These are phyloP conservation scores for Rhinocladiella mackenziei DNA, from an alignment of 2,329 filamentous ascomycete species.

Conservation along the genomic window DNA sequence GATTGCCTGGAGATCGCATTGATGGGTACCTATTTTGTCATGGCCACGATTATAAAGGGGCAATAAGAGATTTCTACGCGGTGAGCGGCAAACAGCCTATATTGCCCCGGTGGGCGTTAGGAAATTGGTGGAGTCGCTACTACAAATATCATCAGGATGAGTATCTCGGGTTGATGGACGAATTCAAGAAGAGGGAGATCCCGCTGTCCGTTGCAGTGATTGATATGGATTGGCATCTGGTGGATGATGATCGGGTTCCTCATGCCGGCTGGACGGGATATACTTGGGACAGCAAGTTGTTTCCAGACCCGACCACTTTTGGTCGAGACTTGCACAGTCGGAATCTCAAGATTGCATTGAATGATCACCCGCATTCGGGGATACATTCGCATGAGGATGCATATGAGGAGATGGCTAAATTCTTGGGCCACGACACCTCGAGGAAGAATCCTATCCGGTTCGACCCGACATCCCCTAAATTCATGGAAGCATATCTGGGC, in stretches of 20 bases:
- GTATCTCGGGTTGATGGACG: slow-evolving; percentile 56
- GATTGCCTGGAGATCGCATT: slow-evolving; percentile 39
- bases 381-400: slow-evolving; percentile 54
- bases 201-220: slow-evolving; percentile 59
- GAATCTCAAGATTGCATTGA: slow-evolving; percentile 54
- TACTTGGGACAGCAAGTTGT: slow-evolving; percentile 57
- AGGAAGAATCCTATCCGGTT: slow-evolving; percentile 53
- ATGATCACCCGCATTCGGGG: slow-evolving; percentile 61
- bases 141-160: slow-evolving; percentile 55
- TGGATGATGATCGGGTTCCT: slow-evolving; percentile 45
- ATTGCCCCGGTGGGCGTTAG: slow-evolving; percentile 56
- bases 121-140: slow-evolving; percentile 65
- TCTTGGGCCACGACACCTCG: slow-evolving; percentile 50
- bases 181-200: slow-evolving; percentile 49
- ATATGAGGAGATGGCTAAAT: slow-evolving; percentile 53
- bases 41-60: slow-evolving; percentile 53
- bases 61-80: slow-evolving; percentile 53
- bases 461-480: slow-evolving; percentile 52
- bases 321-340: slow-evolving; percentile 49
- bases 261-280: slow-evolving; percentile 59
- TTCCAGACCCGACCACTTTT: slow-evolving; percentile 55
- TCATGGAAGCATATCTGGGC: slow-evolving; percentile 57
- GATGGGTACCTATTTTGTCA: slow-evolving; percentile 61
- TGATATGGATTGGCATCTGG: slow-evolving; percentile 65
- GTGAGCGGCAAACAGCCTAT: slow-evolving; percentile 55